These are phyloP conservation scores for Apophysomyces trapeziformis DNA, from an alignment of 371 early-diverging fungal species.

Conservation along the genomic window DNA sequence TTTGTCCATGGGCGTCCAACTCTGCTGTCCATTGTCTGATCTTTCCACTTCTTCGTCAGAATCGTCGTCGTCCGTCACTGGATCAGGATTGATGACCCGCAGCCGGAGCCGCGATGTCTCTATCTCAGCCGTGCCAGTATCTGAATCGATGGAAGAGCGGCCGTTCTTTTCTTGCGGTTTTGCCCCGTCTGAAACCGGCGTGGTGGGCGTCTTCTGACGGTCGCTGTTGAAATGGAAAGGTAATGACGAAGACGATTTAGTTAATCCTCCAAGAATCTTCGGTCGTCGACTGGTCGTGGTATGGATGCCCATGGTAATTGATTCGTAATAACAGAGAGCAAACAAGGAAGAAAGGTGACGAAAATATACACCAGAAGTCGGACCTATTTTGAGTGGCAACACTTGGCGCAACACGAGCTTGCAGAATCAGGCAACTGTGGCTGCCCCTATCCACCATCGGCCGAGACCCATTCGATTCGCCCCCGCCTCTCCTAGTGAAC, in stretches of 20 bases:
- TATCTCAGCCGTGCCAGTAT: not conserved
- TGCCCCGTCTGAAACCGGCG: not conserved
- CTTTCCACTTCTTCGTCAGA: constrained; percentile 15
- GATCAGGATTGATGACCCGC: constrained; percentile 36
- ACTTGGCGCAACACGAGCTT: constrained; percentile 5
- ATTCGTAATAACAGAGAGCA: constrained; percentile 11
- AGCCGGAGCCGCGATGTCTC: constrained; percentile 5
- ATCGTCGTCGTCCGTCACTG: constrained; percentile 15
- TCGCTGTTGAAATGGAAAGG: constrained; percentile 3
- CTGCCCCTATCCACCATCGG: constrained; percentile 1
- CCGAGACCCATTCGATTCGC: not conserved
- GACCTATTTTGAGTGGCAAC: constrained; percentile 9
- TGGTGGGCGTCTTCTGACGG: not conserved
- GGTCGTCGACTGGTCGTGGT: not conserved
- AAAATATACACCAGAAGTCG: not conserved
- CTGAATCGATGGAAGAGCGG: not conserved
- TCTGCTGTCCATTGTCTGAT: not conserved
- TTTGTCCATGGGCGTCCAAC: not conserved
- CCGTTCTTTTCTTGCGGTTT: not conserved
- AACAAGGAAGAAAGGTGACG: not conserved
- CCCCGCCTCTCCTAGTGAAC: not conserved
- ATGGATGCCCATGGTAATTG: constrained; percentile 9
- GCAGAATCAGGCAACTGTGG: constrained; percentile 9
- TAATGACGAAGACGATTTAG: constrained; percentile 5
- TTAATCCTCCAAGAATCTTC: not conserved